A percentile compares a stretch with the other conserved stretches of the same genome.
phyloP scores from a whole-genome alignment of 106 monocot genomes.

The Dendrobium catenatum region DNA sequence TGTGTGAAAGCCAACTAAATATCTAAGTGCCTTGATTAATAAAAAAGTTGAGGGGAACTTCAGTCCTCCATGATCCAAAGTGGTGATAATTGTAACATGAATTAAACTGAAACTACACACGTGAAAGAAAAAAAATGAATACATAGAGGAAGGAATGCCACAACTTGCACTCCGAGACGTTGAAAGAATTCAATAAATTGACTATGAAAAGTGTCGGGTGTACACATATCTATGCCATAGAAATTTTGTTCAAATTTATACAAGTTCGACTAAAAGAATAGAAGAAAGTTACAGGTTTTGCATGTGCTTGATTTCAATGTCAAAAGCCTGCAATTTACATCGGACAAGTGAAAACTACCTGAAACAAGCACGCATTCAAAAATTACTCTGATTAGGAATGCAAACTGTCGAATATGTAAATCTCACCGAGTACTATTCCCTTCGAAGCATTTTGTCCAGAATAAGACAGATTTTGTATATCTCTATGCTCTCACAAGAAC shows the following conservation, averaged over 20 bases:
- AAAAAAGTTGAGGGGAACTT: not conserved
- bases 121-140: not conserved
- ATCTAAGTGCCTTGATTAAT: not conserved
- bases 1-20: not conserved
- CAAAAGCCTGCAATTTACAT: not conserved
- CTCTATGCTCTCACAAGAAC: slow-evolving; percentile 25
- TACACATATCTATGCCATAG: not conserved
- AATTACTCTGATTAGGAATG: not conserved
- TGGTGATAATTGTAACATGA: too few relatives aligned
- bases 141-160: not conserved
- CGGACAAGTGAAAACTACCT: too few relatives aligned
- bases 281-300: too few relatives aligned
- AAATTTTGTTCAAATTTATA: not conserved
- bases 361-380: too few relatives aligned
- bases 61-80: too few relatives aligned
- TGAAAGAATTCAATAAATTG: not conserved
- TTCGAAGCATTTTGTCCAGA: slow-evolving; percentile 29
- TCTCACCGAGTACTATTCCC: not conserved
- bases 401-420: not conserved
- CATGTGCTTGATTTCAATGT: not conserved
- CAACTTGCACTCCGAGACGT: not conserved
- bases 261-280: too few relatives aligned
- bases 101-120: too few relatives aligned
- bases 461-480: slow-evolving; percentile 25
- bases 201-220: not conserved